Conservation (phyloP, 176 grass and related monocot species). For the Eragrostis curvula region DNA sequence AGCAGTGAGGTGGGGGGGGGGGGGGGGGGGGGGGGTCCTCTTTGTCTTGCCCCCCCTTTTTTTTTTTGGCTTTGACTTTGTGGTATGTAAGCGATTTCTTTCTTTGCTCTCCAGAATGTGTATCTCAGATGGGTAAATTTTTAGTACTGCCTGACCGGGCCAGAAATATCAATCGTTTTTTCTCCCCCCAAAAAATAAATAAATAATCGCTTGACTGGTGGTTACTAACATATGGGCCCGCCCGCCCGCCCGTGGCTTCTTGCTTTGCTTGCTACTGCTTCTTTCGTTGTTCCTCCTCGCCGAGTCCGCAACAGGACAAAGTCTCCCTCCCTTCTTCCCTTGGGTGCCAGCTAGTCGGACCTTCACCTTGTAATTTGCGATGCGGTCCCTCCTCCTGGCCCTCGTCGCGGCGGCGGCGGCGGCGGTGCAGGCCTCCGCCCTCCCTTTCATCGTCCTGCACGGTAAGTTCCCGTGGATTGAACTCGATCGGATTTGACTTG, state of each 20-base stretch:
- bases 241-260: neutral
- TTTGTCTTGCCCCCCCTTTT: neutral
- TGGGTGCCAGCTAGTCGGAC: neutral
- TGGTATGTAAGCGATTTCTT: constrained; percentile 29
- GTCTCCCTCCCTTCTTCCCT: neutral
- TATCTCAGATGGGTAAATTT: no score
- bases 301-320: neutral
- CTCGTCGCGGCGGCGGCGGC: neutral
- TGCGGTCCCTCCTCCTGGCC: neutral
- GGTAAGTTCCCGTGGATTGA: constrained; percentile 17
- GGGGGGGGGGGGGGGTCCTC: no score
- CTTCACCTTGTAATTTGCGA: neutral
- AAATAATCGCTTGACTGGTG: neutral
- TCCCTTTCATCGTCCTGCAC: constrained; percentile 81
- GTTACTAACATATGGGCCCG: neutral
- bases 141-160: neutral
- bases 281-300: neutral
- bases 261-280: neutral
- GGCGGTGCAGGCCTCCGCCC: constrained; percentile 29
- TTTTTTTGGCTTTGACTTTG: neutral
- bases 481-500: neutral
- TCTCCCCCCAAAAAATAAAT: no score
- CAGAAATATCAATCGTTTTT: neutral
- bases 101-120: neutral
- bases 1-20: constrained; percentile 22